A percentile compares a stretch with the other conserved stretches of the same genome.
Conservation (phyloP, 768 basidiomycete genomes). For the Pulveroboletus frians region DNA sequence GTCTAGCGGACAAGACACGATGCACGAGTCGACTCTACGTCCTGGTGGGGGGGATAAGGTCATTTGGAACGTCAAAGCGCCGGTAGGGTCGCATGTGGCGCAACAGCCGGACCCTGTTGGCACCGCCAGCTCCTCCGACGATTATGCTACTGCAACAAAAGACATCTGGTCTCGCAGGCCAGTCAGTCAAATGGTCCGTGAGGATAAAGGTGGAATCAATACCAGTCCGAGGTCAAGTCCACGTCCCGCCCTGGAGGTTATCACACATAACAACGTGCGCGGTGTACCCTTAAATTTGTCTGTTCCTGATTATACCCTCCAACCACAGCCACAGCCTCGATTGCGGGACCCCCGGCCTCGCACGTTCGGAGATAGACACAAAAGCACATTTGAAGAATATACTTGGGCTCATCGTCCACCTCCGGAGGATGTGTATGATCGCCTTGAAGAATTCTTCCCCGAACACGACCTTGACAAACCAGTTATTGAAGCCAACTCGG, state of each 20-base stretch:
- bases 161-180: conserved; percentile 31
- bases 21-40: conserved; percentile 31
- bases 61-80: conserved; percentile 27
- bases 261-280: conserved; percentile 20
- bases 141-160: conserved; percentile 27
- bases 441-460: conserved; percentile 93
- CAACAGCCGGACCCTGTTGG: conserved; percentile 20
- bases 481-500: conserved; percentile 81
- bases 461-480: conserved; percentile 95
- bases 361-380: conserved; percentile 26
- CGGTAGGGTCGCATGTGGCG: conserved; percentile 13
- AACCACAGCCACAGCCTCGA: conserved; percentile 12
- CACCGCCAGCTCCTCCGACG: conserved; percentile 22
- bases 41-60: conserved; percentile 30
- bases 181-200: conserved; percentile 24
- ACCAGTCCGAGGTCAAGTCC: conserved; percentile 18
- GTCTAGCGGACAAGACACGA: conserved; percentile 30
- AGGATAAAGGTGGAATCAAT: conserved; percentile 14
- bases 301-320: conserved; percentile 14
- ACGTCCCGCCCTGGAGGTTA: conserved; percentile 30
- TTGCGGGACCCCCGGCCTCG: conserved; percentile 21
- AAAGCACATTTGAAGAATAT: conserved; percentile 58
- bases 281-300: conserved; percentile 17
- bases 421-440: conserved; percentile 89
- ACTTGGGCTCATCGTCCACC: conserved; percentile 90